phyloP scores from a whole-genome alignment of 441 rosid species.

The Macaranga tanarius region DNA sequence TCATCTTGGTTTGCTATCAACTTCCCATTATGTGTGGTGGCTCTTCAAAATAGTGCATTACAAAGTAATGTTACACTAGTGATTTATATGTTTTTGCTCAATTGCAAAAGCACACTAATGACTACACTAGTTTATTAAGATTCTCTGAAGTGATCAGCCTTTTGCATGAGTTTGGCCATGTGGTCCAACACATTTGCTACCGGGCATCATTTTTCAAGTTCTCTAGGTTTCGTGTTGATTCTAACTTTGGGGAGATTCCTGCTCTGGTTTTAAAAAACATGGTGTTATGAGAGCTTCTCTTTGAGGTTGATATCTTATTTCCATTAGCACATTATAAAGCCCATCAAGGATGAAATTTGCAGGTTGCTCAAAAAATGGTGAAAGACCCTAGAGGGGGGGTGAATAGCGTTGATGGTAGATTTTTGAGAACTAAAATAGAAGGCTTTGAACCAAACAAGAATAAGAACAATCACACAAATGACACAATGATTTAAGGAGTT shows the following conservation, averaged over 20 bases:
- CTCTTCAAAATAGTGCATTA: too few species aligned
- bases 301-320: slow-evolving; percentile 92
- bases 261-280: slow-evolving; percentile 78
- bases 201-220: slow-evolving; percentile 84
- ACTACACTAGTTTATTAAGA: slow-evolving; percentile 55
- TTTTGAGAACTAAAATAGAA: too few species aligned
- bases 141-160: slow-evolving; percentile 89
- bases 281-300: slow-evolving; percentile 90
- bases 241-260: slow-evolving; percentile 94
- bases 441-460: too few species aligned
- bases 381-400: too few species aligned
- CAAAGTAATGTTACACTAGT: slow-evolving; percentile 55
- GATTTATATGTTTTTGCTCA: too few species aligned
- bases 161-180: slow-evolving; percentile 96
- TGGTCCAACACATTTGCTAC: slow-evolving; percentile 94
- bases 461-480: too few species aligned
- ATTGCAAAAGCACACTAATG: slow-evolving; percentile 49
- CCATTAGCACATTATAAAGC: slow-evolving; percentile 87
- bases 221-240: slow-evolving; percentile 81
- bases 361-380: slow-evolving; percentile 79
- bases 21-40: too few species aligned
- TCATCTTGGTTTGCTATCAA: too few species aligned
- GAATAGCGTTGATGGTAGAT: too few species aligned
- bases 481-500: too few species aligned
- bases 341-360: slow-evolving; percentile 78